Conservation (phyloP, 169 alveolate genomes). For the Cryptosporidium baileyi region DNA sequence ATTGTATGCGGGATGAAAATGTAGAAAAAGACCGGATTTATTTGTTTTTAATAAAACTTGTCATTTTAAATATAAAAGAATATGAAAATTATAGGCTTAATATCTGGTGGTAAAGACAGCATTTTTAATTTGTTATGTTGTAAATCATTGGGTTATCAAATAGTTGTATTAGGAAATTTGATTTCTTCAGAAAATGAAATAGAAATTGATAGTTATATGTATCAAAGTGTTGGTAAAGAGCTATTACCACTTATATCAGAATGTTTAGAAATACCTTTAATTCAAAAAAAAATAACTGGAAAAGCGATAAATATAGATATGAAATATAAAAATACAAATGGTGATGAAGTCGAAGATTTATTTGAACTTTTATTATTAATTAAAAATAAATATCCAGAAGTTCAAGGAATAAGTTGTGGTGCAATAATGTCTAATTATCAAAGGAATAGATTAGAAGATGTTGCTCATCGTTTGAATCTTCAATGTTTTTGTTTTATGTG, state of each 20-base stretch:
- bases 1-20: not conserved
- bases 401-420: constrained; percentile 92
- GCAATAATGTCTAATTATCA: constrained; percentile 97
- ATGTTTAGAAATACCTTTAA: constrained; percentile 90
- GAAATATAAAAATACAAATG: constrained; percentile 79
- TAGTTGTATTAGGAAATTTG: constrained; percentile 65
- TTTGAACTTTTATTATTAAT: constrained; percentile 81
- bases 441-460: constrained; percentile 94
- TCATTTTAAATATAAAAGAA: not conserved
- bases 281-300: constrained; percentile 81
- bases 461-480: constrained; percentile 81
- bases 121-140: constrained; percentile 76
- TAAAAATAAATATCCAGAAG: constrained; percentile 81
- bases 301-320: constrained; percentile 81
- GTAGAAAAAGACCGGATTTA: constrained; percentile 26
- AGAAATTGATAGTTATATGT: constrained; percentile 94
- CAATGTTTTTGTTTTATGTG: constrained; percentile 81
- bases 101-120: constrained; percentile 89
- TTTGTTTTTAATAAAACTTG: not conserved
- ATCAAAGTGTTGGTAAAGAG: constrained; percentile 94
- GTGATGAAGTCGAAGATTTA: constrained; percentile 96
- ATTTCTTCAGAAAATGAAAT: constrained; percentile 72
- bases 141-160: constrained; percentile 71
- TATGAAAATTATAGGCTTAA: constrained; percentile 82
- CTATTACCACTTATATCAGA: constrained; percentile 91